A percentile compares a stretch with the other conserved stretches of the same genome.
Conservation (phyloP, 345 rosid genomes). For the Camelina hispida region DNA sequence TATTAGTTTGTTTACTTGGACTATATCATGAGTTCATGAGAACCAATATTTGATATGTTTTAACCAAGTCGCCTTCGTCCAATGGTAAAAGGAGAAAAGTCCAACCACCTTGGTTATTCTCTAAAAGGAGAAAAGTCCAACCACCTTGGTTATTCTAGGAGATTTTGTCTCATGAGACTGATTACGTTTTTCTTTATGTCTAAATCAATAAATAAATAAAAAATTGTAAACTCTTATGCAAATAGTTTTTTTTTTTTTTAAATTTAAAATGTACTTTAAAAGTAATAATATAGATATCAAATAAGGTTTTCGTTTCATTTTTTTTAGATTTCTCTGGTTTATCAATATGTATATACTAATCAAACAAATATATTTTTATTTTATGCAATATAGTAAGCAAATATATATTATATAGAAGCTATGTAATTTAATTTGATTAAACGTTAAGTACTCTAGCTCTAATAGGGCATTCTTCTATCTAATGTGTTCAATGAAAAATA, state of each 20-base stretch:
- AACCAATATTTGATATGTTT: neutral
- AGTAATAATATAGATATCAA: neutral
- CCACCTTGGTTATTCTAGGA: too few species aligned
- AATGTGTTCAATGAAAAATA: neutral
- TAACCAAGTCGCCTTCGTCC: too few species aligned
- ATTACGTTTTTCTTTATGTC: too few species aligned
- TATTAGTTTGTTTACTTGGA: neutral
- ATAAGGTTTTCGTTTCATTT: neutral
- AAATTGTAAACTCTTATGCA: too few species aligned
- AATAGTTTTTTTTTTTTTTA: neutral
- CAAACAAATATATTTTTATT: neutral
- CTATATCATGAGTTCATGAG: neutral
- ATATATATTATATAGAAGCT: neutral
- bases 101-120: too few species aligned
- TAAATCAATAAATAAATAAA: too few species aligned
- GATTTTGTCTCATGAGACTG: neutral
- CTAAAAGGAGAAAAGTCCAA: too few species aligned
- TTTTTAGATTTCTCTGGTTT: neutral
- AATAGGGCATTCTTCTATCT: neutral
- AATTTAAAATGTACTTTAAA: too few species aligned
- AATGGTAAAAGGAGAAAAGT: too few species aligned
- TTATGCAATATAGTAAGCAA: neutral
- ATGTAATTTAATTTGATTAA: neutral
- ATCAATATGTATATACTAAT: neutral
- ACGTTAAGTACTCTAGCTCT: neutral